Conservation (phyloP, 495 filamentous ascomycete species). For the Xylaria acuta region DNA sequence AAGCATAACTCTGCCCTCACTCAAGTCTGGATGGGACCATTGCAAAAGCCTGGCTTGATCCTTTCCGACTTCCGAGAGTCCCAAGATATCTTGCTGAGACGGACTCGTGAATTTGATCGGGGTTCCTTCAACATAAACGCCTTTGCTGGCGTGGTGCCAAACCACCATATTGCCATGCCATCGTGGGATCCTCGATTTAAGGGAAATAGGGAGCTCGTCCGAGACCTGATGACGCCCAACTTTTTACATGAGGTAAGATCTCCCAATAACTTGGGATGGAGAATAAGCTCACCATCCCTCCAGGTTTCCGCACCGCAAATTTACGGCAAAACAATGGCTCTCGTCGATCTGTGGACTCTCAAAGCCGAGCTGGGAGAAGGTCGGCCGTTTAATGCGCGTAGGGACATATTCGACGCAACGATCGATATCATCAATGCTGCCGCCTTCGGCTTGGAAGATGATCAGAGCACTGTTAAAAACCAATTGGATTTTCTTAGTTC, state of each 20-base stretch:
- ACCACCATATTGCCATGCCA: slow-evolving; percentile 40
- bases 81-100: slow-evolving; percentile 49
- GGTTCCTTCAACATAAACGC: slow-evolving; percentile 34
- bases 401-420: slow-evolving; percentile 44
- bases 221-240: slow-evolving; percentile 47
- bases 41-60: slow-evolving; percentile 45
- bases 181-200: slow-evolving; percentile 41
- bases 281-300: not conserved
- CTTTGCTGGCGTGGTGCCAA: slow-evolving; percentile 39
- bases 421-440: slow-evolving; percentile 47
- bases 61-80: slow-evolving; percentile 49
- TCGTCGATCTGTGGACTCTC: slow-evolving; percentile 46
- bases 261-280: not conserved
- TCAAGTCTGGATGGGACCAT: slow-evolving; percentile 49
- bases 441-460: slow-evolving; percentile 39
- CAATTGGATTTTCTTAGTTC: slow-evolving; percentile 26
- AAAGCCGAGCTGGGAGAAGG: slow-evolving; percentile 43
- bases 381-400: slow-evolving; percentile 40
- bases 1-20: slow-evolving; percentile 44
- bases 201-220: slow-evolving; percentile 42
- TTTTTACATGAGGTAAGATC: slow-evolving; percentile 39
- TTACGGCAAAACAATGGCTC: slow-evolving; percentile 33
- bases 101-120: slow-evolving; percentile 50
- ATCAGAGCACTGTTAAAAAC: slow-evolving; percentile 28
- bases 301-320: slow-evolving; percentile 43